A percentile compares a stretch with the other conserved stretches of the same genome.
phyloP scores from a whole-genome alignment of 1,284 basidiomycete genomes.

The Athelia sp. region DNA sequence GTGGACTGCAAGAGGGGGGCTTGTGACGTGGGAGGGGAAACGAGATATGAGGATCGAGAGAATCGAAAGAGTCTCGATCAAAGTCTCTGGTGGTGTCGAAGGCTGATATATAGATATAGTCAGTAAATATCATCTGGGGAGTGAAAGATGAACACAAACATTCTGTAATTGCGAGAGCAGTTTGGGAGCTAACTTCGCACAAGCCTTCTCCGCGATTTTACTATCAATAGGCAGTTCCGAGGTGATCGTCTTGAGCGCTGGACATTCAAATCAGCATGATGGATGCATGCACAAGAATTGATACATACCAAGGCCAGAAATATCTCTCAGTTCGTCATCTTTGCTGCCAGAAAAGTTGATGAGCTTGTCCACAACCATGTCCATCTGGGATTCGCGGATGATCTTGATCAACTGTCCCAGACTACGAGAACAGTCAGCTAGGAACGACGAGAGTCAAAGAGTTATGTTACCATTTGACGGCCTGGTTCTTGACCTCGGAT shows the following conservation, averaged over 20 bases:
- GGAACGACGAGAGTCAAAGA: too few species aligned
- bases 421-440: constrained; percentile 31
- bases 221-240: constrained; percentile 81
- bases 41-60: constrained; percentile 88
- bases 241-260: constrained; percentile 93
- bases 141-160: constrained; percentile 38
- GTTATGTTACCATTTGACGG: constrained; percentile 77
- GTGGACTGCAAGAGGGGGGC: constrained; percentile 44
- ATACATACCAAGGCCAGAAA: constrained; percentile 81
- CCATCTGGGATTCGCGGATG: constrained; percentile 78
- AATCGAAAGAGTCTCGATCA: constrained; percentile 87
- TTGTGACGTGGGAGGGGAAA: constrained; percentile 72
- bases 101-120: constrained; percentile 33
- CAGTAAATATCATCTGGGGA: not conserved
- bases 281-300: not conserved
- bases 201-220: constrained; percentile 74
- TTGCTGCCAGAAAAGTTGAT: constrained; percentile 81
- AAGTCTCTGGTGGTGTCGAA: constrained; percentile 75
- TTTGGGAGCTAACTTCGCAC: constrained; percentile 83
- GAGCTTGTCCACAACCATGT: constrained; percentile 81
- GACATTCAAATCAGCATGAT: not conserved
- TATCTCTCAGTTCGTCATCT: constrained; percentile 89
- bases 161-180: constrained; percentile 74
- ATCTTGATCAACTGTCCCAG: constrained; percentile 86
- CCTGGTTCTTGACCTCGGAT: constrained; percentile 97